phyloP scores from a whole-genome alignment of 306 rosid species.

The Quillaja saponaria region DNA sequence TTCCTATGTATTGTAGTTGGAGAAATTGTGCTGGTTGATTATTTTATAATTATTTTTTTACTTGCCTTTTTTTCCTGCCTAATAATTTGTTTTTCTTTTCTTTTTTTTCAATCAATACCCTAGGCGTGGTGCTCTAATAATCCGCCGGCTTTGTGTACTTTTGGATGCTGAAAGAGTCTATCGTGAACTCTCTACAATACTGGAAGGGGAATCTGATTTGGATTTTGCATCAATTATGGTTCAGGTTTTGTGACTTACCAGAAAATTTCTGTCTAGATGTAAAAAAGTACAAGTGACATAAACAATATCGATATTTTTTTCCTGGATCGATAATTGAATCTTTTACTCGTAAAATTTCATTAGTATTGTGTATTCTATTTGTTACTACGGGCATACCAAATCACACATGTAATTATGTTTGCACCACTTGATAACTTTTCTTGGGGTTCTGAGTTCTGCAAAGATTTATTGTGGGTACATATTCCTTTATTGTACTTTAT shows the following conservation, averaged over 20 bases:
- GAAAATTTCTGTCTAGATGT: constrained; percentile 17
- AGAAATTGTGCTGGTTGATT: constrained; percentile 15
- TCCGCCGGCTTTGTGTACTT: constrained; percentile 92
- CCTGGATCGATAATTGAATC: no score
- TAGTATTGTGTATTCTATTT: constrained; percentile 19
- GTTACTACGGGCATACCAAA: constrained; percentile 12
- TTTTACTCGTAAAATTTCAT: no score
- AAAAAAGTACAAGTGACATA: no score
- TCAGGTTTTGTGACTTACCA: constrained; percentile 64
- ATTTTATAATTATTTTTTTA: constrained; percentile 10
- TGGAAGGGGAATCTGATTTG: constrained; percentile 82
- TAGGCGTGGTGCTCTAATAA: constrained; percentile 96
- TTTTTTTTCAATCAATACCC: constrained; percentile 6
- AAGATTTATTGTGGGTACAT: not conserved
- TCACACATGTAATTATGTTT: not conserved
- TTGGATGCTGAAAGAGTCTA: constrained; percentile 93
- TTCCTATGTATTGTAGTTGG: not conserved
- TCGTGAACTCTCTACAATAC: constrained; percentile 79
- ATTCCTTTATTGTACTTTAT: no score
- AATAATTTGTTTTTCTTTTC: constrained; percentile 15
- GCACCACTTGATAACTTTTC: not conserved
- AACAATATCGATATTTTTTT: no score
- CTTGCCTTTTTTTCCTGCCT: constrained; percentile 22
- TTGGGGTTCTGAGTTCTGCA: constrained; percentile 4
- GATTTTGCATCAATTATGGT: constrained; percentile 93